These are phyloP conservation scores for Brassica juncea DNA, from an alignment of 345 rosid genomes.

Conservation along the genomic window DNA sequence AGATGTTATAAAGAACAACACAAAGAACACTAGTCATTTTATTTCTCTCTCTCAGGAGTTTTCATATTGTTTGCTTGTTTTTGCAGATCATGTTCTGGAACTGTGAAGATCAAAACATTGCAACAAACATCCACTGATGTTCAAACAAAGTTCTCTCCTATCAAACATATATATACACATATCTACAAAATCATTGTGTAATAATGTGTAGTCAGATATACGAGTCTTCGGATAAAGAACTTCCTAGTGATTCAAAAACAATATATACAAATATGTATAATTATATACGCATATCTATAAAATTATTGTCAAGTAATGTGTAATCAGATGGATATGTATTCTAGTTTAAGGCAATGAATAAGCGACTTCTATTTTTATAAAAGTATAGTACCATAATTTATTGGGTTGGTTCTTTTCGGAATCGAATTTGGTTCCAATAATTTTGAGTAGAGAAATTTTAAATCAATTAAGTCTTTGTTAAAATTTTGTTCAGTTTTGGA, in stretches of 20 bases:
- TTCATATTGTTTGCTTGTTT: conserved; percentile 19
- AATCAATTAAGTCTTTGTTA: no score
- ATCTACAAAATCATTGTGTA: neutral
- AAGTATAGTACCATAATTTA: neutral
- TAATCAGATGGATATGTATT: conserved; percentile 1
- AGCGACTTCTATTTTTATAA: neutral
- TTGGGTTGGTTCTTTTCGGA: no score
- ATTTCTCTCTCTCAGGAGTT: neutral
- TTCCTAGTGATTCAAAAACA: neutral
- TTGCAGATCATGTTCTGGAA: conserved; percentile 37
- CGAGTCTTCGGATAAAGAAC: neutral
- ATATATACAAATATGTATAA: no score
- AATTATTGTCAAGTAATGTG: neutral
- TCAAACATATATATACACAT: neutral
- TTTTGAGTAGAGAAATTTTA: no score
- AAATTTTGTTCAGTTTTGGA: no score
- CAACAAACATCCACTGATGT: conserved; percentile 5
- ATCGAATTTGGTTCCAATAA: no score
- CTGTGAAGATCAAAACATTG: conserved; percentile 30
- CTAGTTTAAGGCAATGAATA: conserved; percentile 19
- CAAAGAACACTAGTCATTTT: neutral
- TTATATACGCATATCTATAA: neutral
- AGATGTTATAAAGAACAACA: conserved; percentile 10
- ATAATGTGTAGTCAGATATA: neutral
- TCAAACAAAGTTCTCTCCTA: conserved; percentile 10